Evolutionary conservation across 2,329 filamentous ascomycete species (phyloP).

Genomic region (Diplocarpon mali): DNA sequence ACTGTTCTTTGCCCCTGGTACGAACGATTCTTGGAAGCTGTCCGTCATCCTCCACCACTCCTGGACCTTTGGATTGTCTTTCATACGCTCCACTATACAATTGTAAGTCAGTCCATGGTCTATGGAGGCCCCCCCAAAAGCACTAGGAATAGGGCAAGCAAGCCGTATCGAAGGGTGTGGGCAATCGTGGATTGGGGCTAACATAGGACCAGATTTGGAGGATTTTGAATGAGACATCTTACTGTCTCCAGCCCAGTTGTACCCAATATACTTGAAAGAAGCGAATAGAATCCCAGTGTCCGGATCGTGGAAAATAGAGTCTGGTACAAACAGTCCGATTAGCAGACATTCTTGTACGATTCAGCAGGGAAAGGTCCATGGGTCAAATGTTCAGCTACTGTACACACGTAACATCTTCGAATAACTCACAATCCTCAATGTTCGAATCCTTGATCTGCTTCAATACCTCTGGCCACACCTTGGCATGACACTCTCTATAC

Average conservation of each 20-base stretch:
- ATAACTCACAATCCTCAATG: slow-evolving; percentile 55
- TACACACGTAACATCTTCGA: neutral
- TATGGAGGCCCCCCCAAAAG: neutral
- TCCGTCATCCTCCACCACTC: slow-evolving; percentile 81
- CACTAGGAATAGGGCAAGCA: neutral
- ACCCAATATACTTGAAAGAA: slow-evolving; percentile 68
- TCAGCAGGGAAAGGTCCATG: too few species aligned
- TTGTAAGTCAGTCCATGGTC: slow-evolving; percentile 1
- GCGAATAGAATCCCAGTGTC: slow-evolving; percentile 56
- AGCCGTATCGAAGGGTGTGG: neutral
- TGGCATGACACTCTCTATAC: slow-evolving; percentile 64
- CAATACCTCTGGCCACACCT: slow-evolving; percentile 68
- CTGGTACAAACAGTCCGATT: slow-evolving; percentile 30
- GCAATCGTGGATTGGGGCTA: neutral
- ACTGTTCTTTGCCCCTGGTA: slow-evolving; percentile 47
- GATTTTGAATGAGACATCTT: slow-evolving; percentile 1
- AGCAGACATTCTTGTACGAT: neutral
- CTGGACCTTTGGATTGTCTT: slow-evolving; percentile 57
- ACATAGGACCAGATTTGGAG: neutral
- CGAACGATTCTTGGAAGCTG: slow-evolving; percentile 55
- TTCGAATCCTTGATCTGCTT: slow-evolving; percentile 66
- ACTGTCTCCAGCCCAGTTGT: slow-evolving; percentile 58
- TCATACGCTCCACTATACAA: slow-evolving; percentile 53
- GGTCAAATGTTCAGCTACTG: too few species aligned
- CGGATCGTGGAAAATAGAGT: slow-evolving; percentile 63